These are phyloP conservation scores for Zygosaccharomyces pseudobailii DNA, from an alignment of 1,139 yeast species.

Conservation along the genomic window DNA sequence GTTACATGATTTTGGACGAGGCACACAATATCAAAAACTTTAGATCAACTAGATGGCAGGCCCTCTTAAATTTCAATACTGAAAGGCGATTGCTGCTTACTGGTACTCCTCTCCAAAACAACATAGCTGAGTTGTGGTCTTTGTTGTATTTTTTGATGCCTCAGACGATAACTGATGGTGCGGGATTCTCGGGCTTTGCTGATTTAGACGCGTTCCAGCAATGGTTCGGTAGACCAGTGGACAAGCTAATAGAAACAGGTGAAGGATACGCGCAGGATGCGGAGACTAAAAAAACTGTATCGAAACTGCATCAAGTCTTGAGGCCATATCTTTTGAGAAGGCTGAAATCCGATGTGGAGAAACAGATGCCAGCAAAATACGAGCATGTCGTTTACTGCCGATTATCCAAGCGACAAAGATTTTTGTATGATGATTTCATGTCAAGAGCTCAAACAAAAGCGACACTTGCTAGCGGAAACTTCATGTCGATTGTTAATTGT, in stretches of 20 bases:
- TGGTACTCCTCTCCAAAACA: constrained; percentile 94
- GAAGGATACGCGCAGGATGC: constrained; percentile 47
- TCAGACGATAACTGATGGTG: constrained; percentile 37
- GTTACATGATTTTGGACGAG: constrained; percentile 93
- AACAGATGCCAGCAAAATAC: constrained; percentile 97
- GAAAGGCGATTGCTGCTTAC: constrained; percentile 82
- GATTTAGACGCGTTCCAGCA: constrained; percentile 92
- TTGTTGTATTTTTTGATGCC: constrained; percentile 94
- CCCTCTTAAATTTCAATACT: constrained; percentile 86
- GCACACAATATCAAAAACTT: constrained; percentile 98
- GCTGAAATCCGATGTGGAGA: constrained; percentile 92
- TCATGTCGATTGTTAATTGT: constrained; percentile 90
- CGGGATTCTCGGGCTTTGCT: constrained; percentile 85
- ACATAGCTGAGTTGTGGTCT: constrained; percentile 91
- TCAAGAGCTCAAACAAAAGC: constrained; percentile 93
- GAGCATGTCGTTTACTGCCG: constrained; percentile 94
- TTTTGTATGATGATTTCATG: constrained; percentile 93
- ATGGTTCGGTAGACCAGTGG: constrained; percentile 98
- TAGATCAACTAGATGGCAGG: constrained; percentile 96
- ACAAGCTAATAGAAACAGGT: constrained; percentile 76
- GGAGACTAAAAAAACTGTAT: constrained; percentile 81
- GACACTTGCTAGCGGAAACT: constrained; percentile 91
- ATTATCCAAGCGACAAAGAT: constrained; percentile 86
- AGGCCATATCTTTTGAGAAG: constrained; percentile 90
- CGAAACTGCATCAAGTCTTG: constrained; percentile 85